Evolutionary conservation across 768 basidiomycete genomes (phyloP), one percentile per base, ranked within the genome.

Genomic region (Tulasnella sp.): DNA sequence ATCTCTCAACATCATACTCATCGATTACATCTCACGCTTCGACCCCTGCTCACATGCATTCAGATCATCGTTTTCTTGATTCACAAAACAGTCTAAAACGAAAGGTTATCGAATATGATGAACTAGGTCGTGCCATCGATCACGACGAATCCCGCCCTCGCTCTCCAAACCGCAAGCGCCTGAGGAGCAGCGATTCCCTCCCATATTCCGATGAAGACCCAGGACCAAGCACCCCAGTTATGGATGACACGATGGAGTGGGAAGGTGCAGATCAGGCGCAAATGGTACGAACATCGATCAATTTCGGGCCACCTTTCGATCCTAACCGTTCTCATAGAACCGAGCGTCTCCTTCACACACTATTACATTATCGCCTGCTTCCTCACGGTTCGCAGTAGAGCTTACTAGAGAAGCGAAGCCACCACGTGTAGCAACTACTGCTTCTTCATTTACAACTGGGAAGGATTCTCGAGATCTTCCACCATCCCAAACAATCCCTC

Each of bases 401-500:
- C 49, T 51, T 42, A 39, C 44, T 31, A 27, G 49, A 20, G 49
- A 51, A 34, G 49, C 49, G 16, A 28, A 31, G n/a, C 25, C 49
- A 5, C 49, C 49, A 19, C 15, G 29, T 1, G 25, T 51, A 39
- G 32, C 49, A 27, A 51, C 49, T 9, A 42, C n/a, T 22, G 16
- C 37, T 10, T 27, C 49, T 20, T 24, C 49, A 10, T 41, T 41
- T 42, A 16, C 37, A 44, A 27, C 25, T 16, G 29, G 31, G 4
- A 15, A 39, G 7, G 13, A 15, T 24, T 27, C 27, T 16, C 15
- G 49, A 31, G 45, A 47, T 8, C 45, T 22, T 10, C 45, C 45
- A 9, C 45, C 45, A 12, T n/a, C 29, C 27, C 41, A 51, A 19
- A 34, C 39, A 27, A 34, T 51, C 31, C 49, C 49, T 16, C 41